Conservation (phyloP, 2,329 filamentous ascomycete genomes). For the Talaromyces pinophilus region DNA sequence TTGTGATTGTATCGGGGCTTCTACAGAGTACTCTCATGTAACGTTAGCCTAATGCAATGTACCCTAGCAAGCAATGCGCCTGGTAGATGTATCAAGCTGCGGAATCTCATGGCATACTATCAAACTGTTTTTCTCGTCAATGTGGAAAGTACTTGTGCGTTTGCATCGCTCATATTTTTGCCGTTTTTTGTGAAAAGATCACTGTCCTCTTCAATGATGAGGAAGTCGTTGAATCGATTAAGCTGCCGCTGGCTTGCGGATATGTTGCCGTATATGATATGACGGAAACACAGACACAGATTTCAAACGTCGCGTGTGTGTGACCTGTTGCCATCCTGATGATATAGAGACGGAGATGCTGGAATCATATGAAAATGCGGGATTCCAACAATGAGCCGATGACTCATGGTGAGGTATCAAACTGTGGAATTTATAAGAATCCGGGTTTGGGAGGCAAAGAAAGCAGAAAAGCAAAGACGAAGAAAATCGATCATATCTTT, state of each 20-base stretch:
- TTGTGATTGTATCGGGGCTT: not conserved
- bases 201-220: not conserved
- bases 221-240: not conserved
- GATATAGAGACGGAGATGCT: not conserved
- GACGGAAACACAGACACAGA: not conserved
- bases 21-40: not conserved
- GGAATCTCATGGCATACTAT: not conserved
- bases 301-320: not conserved
- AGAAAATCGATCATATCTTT: not conserved
- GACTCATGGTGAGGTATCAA: not conserved
- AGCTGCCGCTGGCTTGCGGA: not conserved
- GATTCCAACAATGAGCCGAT: not conserved
- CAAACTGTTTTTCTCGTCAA: not conserved
- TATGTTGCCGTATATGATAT: not conserved
- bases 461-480: not conserved
- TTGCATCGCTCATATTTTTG: not conserved
- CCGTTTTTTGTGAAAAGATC: not conserved
- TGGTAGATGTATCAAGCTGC: not conserved
- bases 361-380: not conserved
- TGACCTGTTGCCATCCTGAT: not conserved
- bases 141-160: not conserved
- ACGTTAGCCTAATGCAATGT: not conserved
- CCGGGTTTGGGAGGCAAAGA: not conserved
- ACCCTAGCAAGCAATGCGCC: not conserved
- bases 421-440: not conserved